Conservation (phyloP, 805 yeast genomes). For the Saccharomyces cerevisiae region DNA sequence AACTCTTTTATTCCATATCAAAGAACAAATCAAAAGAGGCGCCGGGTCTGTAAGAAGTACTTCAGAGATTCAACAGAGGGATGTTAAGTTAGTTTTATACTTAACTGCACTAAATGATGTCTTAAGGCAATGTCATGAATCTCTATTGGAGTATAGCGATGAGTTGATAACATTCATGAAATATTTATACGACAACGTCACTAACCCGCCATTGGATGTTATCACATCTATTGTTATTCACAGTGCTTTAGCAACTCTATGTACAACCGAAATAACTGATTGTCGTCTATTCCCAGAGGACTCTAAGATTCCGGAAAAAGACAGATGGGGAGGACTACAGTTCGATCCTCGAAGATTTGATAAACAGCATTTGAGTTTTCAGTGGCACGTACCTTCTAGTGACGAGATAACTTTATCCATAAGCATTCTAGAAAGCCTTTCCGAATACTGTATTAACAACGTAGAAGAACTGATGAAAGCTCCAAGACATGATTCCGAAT, state of each 20-base stretch:
- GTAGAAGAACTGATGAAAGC: constrained; percentile 31
- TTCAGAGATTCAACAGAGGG: constrained; percentile 64
- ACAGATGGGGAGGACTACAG: constrained; percentile 72
- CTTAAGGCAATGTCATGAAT: constrained; percentile 56
- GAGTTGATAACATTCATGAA: constrained; percentile 37
- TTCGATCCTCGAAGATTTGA: constrained; percentile 45
- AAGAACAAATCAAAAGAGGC: constrained; percentile 61
- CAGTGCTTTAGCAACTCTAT: constrained; percentile 54
- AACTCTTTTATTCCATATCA: constrained; percentile 37
- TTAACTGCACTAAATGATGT: constrained; percentile 62
- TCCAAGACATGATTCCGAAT: constrained; percentile 12
- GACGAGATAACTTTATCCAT: constrained; percentile 54
- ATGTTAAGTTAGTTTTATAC: constrained; percentile 66
- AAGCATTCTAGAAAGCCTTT: constrained; percentile 44
- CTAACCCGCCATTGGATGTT: constrained; percentile 50
- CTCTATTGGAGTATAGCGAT: constrained; percentile 36
- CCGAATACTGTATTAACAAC: constrained; percentile 36
- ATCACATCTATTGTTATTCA: constrained; percentile 56
- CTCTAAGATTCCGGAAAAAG: constrained; percentile 32
- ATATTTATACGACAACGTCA: constrained; percentile 23
- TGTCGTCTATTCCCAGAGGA: constrained; percentile 44
- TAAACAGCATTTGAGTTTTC: constrained; percentile 42
- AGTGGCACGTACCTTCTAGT: constrained; percentile 67
- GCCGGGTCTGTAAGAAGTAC: constrained; percentile 72
- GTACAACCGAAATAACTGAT: constrained; percentile 53